Evolutionary conservation across 352 stramenopile species (phyloP), one percentile per base, ranked within the genome.

Genomic region (Thalassiosira mediterranea): DNA sequence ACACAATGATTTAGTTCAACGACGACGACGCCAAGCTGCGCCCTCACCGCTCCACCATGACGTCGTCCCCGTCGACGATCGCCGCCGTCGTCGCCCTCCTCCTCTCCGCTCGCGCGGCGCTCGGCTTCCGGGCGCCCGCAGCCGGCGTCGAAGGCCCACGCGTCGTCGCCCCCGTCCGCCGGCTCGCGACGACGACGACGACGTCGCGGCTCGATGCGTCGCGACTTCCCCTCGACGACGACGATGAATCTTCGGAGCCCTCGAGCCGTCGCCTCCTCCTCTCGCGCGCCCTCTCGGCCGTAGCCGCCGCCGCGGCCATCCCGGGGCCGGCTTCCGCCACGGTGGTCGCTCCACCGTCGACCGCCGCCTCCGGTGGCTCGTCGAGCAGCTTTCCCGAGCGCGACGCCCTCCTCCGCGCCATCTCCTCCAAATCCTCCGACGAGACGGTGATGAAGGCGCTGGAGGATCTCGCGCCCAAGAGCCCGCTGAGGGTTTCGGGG

Each of bases 371-470:
- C 15, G 10, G 38, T 7, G 34, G 40, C 5, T 0, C 72, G 51
- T 61, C 56, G 2, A 26, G 61, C 26, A 37, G 58, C 28, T 26
- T 76, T 31, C 25, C 56, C 32, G 62, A 78, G 62, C 57, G 80
- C 40, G 21, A 79, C 10, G 59, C 51, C 4, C 38, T 88, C 3
- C 34, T 88, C 1, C 19, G 60, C 42, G 76, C 66, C 7, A 74
- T 88, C 19, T 13, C 65, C 15, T 57, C 44, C 2, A 70, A 81
- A 62, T 69, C 64, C 31, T 61, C 56, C 13, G 71, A 88, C 47
- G 67, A 72, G 17, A 52, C 72, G 44, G 47, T 88, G 17, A 23
- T 68, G 3, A 3, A 63, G 57, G 65, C 56, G 5, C 82, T 88
- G 38, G 19, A 79, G 38, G 53, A 84, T 11, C 29, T 88, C 1